These are phyloP conservation scores for Bothriochloa decipiens DNA, from an alignment of 176 grass and related monocot genomes.

Conservation along the genomic window DNA sequence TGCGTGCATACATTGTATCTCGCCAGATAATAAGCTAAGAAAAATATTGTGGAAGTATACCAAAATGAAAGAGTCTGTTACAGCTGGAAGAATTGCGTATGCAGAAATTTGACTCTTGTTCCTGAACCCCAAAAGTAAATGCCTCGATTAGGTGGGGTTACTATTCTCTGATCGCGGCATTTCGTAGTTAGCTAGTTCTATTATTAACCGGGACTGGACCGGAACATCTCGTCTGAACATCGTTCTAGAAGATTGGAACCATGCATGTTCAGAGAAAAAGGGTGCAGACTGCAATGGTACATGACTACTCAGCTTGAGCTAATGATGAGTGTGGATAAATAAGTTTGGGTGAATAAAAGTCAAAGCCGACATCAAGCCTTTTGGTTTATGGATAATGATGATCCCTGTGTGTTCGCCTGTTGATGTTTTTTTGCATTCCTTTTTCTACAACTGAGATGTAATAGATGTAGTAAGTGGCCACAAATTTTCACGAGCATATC, in stretches of 20 bases:
- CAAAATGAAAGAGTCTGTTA: constrained; percentile 2
- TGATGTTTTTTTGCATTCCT: not conserved
- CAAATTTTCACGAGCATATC: not conserved
- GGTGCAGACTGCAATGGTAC: not conserved
- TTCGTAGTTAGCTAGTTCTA: constrained; percentile 21
- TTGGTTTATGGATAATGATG: not conserved
- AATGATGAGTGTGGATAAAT: not conserved
- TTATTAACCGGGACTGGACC: not conserved
- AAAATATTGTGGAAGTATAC: constrained; percentile 6
- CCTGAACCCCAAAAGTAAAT: constrained; percentile 28
- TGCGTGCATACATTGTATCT: constrained; percentile 11
- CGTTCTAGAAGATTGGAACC: not conserved
- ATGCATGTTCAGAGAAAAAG: not conserved
- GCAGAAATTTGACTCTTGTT: constrained; percentile 30
- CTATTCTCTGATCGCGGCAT: not conserved
- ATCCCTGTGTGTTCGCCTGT: not conserved
- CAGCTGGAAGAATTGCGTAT: constrained; percentile 34
- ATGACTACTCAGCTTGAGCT: not conserved
- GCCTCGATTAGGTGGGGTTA: not conserved
- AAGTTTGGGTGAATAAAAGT: not conserved
- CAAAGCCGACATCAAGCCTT: not conserved
- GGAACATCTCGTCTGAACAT: not conserved
- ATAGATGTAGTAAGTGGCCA: not conserved
- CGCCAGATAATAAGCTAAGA: not conserved
- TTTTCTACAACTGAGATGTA: not conserved